Base-by-base conservation (phyloP, 139 green algal genomes). In the Parachlorella kessleri region DNA sequence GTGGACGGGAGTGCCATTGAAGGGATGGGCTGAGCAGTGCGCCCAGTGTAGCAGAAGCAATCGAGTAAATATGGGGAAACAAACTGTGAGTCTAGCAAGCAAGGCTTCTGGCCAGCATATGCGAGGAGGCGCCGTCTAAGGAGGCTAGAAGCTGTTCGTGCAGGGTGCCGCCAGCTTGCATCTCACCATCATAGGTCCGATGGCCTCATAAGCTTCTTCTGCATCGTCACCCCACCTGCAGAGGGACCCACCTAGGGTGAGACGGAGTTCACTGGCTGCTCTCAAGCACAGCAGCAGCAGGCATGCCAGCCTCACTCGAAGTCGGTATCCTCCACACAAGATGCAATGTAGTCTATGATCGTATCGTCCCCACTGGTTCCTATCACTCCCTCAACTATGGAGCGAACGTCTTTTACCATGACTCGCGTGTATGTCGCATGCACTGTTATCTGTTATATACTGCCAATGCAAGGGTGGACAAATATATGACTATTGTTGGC, bases 111-210 rank as follows among this genome's bases (percentile, higher is more conserved):
- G n/a, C n/a, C n/a, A n/a, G 68, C 68, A 4, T 2, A 3, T 8
- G 5, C 68, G 59, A 39, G 26, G 59, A 39, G 2, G 3, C 9
- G 67, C 24, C 8, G 42, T 41, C 5, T 41, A 41, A 66, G 30
- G 5, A 35, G 35, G 72, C 53, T 37, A 35, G 54, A 72, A 68
- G 28, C 7, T 33, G n/a, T 7, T 21, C 23, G 28, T 10, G 28
- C 63, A 68, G 63, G 14, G 48, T 59, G 14, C 14, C 48, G 48
- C 24, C 63, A 37, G 24, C 23, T 68, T 10, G 63, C 74, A 10
- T 24, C 71, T 9, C 33, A 68, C 54, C 75, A 80, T 65, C 75
- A 80, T 80, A 32, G 73, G 64, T 36, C 75, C 75, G 30, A 80
- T 37, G 0, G 40, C 33, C 26, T 80, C 75, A 24, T 55, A 74